These are phyloP conservation scores for Colletotrichum sansevieriae DNA, from an alignment of 2,329 filamentous ascomycete species.

Conservation along the genomic window DNA sequence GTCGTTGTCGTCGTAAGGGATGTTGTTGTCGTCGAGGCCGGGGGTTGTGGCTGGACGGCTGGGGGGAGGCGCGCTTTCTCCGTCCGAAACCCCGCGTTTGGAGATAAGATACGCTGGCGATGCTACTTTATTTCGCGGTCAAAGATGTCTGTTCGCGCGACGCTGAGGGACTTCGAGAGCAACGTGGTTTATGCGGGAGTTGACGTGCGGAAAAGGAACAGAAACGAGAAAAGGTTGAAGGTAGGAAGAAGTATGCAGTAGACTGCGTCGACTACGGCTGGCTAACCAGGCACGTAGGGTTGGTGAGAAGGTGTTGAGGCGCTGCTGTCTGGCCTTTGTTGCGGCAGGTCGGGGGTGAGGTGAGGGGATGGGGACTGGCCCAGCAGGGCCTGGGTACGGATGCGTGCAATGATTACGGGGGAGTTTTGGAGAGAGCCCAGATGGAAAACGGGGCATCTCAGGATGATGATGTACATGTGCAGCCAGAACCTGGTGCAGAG, in stretches of 20 bases:
- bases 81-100: constrained; percentile 42
- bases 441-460: constrained; percentile 2
- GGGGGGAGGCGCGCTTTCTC: constrained; percentile 34
- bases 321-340: constrained; percentile 34
- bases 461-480: constrained; percentile 30
- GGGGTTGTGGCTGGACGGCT: constrained; percentile 32
- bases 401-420: constrained; percentile 20
- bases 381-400: constrained; percentile 5
- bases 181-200: background rate
- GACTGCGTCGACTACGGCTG: constrained; percentile 37
- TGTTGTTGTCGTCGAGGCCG: constrained; percentile 23
- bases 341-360: constrained; percentile 6
- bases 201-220: background rate
- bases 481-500: constrained; percentile 10
- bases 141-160: constrained; percentile 40
- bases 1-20: constrained; percentile 10
- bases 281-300: constrained; percentile 39
- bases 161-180: constrained; percentile 23
- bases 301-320: constrained; percentile 41
- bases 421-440: background rate
- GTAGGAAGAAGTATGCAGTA: constrained; percentile 25
- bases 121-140: constrained; percentile 28
- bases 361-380: background rate
- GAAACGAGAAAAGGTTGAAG: constrained; percentile 7
- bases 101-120: constrained; percentile 41